A percentile compares a stretch with the other conserved stretches of the same genome.
phyloP scores from a whole-genome alignment of 805 yeast genomes.

The Tetrapisispora nanseiensis region DNA sequence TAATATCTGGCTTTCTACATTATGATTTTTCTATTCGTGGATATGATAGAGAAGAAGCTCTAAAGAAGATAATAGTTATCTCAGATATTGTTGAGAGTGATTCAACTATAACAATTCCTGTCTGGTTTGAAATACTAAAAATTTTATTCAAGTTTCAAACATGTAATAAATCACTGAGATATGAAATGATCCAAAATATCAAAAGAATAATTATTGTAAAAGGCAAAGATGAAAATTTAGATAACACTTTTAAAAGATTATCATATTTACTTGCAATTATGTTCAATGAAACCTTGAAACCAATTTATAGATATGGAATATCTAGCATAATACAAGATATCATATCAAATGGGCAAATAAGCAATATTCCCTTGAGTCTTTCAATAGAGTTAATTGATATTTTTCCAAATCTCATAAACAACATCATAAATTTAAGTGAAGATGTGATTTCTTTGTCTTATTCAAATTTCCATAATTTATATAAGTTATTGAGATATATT shows the following conservation, averaged over 20 bases:
- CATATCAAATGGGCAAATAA: not conserved
- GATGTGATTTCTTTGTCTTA: not conserved
- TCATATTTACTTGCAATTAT: not conserved
- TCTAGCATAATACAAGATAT: not conserved
- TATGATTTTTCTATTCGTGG: not conserved
- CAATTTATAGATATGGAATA: not conserved
- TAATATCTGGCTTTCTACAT: not conserved
- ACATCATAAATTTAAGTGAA: not conserved
- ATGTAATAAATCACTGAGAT: not conserved
- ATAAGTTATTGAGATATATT: conserved; percentile 14
- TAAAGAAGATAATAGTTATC: not conserved
- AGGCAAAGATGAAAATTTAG: not conserved
- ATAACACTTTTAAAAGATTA: not conserved
- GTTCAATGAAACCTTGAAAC: not conserved
- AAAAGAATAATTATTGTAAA: too few species aligned
- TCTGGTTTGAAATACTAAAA: not conserved
- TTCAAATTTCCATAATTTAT: conserved; percentile 4
- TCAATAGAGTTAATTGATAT: conserved; percentile 18
- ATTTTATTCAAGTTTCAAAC: not conserved
- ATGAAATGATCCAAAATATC: too few species aligned
- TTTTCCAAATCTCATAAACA: conserved; percentile 1
- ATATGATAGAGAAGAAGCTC: not conserved
- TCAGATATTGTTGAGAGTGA: not conserved
- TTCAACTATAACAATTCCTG: not conserved
- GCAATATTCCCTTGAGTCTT: conserved; percentile 11